phyloP scores from a whole-genome alignment of 768 basidiomycete genomes.

The Phlegmacium glaucopus region DNA sequence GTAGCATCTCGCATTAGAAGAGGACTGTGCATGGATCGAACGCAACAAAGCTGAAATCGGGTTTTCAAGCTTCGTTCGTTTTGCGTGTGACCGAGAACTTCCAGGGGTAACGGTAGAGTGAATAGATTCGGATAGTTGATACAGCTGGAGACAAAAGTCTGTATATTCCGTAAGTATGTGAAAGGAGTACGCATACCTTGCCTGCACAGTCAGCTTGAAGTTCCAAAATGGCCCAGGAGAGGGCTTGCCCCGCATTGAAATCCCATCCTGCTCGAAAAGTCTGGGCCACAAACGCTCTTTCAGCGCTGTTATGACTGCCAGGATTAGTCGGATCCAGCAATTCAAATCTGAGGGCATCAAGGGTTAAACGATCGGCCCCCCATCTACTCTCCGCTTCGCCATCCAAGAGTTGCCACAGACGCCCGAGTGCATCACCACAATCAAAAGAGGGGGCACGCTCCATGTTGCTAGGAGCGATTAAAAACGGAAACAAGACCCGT shows the following conservation, averaged over 20 bases:
- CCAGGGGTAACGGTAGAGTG: constrained; percentile 25
- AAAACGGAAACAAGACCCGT: constrained; percentile 68
- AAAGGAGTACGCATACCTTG: constrained; percentile 42
- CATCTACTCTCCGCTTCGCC: constrained; percentile 62
- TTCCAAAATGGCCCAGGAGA: constrained; percentile 77
- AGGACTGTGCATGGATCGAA: constrained; percentile 36
- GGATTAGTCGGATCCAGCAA: constrained; percentile 20
- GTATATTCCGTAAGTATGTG: not conserved
- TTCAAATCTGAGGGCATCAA: constrained; percentile 65
- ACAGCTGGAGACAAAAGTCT: constrained; percentile 44
- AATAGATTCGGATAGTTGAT: constrained; percentile 57
- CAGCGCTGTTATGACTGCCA: constrained; percentile 9
- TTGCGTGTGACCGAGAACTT: constrained; percentile 31
- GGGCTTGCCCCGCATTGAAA: constrained; percentile 66
- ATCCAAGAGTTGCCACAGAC: constrained; percentile 53
- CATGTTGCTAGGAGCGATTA: constrained; percentile 28
- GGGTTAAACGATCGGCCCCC: constrained; percentile 60
- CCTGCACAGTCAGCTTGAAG: constrained; percentile 76
- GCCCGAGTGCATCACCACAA: constrained; percentile 45
- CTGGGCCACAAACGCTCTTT: constrained; percentile 49
- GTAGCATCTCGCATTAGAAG: constrained; percentile 35
- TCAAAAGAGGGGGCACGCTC: constrained; percentile 26
- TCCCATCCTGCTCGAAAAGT: constrained; percentile 74
- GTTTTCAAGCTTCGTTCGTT: constrained; percentile 54
- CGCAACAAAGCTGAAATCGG: constrained; percentile 56